Evolutionary conservation across 1,284 basidiomycete genomes (phyloP).

Genomic region (Sparassis latifolia): DNA sequence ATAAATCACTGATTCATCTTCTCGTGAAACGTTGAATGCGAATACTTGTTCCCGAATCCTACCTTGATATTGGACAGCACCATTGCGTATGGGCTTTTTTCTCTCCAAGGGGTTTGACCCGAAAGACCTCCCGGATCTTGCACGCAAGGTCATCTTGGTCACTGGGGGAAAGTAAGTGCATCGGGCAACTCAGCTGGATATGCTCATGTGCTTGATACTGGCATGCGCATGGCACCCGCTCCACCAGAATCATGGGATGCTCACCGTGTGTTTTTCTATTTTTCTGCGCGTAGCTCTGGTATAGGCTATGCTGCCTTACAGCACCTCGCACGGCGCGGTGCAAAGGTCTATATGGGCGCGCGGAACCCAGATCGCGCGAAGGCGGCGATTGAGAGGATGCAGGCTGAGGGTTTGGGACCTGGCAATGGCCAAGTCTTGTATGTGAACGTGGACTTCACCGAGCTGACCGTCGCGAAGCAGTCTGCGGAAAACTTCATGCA

Average conservation of each 20-base stretch:
- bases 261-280: background rate
- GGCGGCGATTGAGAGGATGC: conserved; percentile 30
- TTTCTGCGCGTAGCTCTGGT: conserved; percentile 20
- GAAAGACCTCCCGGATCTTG: conserved; percentile 27
- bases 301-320: conserved; percentile 34
- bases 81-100: conserved; percentile 9
- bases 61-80: too few species aligned
- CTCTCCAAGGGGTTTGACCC: conserved; percentile 19
- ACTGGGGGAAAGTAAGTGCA: conserved; percentile 33
- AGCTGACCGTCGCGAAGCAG: conserved; percentile 33
- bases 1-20: too few species aligned
- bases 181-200: too few species aligned
- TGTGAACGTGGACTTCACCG: conserved; percentile 38
- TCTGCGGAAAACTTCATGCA: conserved; percentile 38
- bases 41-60: too few species aligned
- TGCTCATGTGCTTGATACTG: background rate
- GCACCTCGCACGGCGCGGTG: conserved; percentile 33
- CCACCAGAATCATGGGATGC: background rate
- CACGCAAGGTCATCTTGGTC: conserved; percentile 33
- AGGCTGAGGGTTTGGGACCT: conserved; percentile 24
- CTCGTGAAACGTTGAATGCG: too few species aligned
- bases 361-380: conserved; percentile 32
- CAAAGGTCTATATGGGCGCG: conserved; percentile 37
- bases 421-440: conserved; percentile 35
- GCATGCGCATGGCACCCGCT: background rate